Percentiles rank a stretch among this genome's conserved stretches.
phyloP scores from a whole-genome alignment of 169 alveolate species.

The Plasmodium cynomolgi region DNA sequence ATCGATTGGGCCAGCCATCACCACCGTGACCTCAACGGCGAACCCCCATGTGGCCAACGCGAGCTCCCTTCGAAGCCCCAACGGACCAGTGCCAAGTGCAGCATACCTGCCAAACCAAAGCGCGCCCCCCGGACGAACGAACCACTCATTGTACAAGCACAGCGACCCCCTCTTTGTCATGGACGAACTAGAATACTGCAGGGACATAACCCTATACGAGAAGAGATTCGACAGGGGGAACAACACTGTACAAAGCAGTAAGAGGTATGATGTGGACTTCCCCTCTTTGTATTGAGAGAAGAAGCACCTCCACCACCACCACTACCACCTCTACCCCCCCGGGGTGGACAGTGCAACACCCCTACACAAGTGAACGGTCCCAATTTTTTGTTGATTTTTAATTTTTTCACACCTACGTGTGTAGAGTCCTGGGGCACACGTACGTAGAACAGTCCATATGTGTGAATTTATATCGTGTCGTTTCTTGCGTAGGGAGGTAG shows the following conservation, averaged over 20 bases:
- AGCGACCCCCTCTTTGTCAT: not conserved
- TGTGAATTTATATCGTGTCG: not conserved
- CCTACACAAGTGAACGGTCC: not conserved
- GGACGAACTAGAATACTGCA: conserved; percentile 27
- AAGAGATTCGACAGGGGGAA: conserved; percentile 20
- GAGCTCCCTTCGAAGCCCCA: not conserved
- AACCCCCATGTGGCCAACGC: not conserved
- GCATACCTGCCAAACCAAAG: not conserved
- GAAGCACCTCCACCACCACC: not conserved
- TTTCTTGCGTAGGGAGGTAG: not conserved
- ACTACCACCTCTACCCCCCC: no score
- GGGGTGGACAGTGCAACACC: not conserved
- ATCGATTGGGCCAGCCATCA: not conserved
- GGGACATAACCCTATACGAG: conserved; percentile 60
- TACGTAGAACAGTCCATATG: not conserved
- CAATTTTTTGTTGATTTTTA: conserved; percentile 20
- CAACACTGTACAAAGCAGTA: not conserved
- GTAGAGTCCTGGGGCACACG: not conserved
- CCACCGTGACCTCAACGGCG: not conserved
- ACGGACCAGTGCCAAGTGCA: not conserved
- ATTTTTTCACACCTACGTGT: not conserved
- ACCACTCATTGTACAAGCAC: not conserved
- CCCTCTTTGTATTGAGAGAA: conserved; percentile 14
- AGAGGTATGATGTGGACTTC: conserved; percentile 43
- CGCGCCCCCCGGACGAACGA: not conserved